Base-by-base conservation (phyloP, 176 grass and related monocot species). In the Puya raimondii region DNA sequence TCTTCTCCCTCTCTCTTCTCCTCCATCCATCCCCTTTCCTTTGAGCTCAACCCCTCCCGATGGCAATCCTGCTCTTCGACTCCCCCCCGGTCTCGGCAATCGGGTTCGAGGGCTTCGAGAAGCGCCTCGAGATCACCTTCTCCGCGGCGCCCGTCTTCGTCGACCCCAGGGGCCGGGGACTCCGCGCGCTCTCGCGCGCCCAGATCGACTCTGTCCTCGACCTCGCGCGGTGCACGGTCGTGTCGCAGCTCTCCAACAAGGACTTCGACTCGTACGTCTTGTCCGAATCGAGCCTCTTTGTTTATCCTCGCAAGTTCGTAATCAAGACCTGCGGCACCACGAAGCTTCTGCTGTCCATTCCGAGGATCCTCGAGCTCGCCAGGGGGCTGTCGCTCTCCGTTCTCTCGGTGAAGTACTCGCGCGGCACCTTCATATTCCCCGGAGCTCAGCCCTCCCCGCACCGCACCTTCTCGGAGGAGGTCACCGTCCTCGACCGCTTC, bases 61-160 rank as follows among this genome's bases (percentile, higher is more conserved):
- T 91, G 92, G 68, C 48, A 23, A 61, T 74, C 18, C 25, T 23
- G 47, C 16, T 49, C 11, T 9, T 81, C 48, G 88, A 78, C 68
- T 81, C 80, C 61, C 70, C 80, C 53, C 67, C 72, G 33, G 12
- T 81, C 61, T 96, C 92, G 57, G 68, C 92, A 42, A 91, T 91
- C 76, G 92, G 92, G 70, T 96, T 96, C 53, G 92, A 96, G 78
- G 92, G 92, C 75, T 96, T 86, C 12, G 91, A 96, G 80, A 96
- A 96, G 71, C 91, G 91, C 63, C 80, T 96, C 0, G 91, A 96
- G 75, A 88, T 91, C 49, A 80, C 85, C 11, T 91, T 91, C 80
- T 96, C 85, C 64, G 78, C 85, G 15, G 83, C 85, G 1, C 78
- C 92, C 13, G 80, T 88, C 68, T 91, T 96, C 65, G 78, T 68